Conservation (phyloP, 352 stramenopile genomes). For the Pythium plurisporium region DNA sequence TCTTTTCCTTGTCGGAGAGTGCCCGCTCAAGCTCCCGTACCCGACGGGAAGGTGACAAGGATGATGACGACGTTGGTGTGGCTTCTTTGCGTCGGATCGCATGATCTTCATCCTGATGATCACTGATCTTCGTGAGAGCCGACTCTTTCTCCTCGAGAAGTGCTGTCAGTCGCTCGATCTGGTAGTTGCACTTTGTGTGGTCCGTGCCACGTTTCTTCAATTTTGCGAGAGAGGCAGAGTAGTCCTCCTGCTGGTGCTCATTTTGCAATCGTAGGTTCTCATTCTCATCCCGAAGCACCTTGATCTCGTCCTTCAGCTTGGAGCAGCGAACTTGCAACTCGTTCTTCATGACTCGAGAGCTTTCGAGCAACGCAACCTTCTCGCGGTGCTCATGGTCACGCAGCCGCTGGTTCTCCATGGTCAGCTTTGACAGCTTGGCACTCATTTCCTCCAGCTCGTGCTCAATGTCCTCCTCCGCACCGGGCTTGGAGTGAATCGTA, state of each 20-base stretch:
- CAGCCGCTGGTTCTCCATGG: constrained; percentile 48
- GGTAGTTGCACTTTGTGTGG: constrained; percentile 19
- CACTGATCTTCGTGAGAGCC: constrained; percentile 36
- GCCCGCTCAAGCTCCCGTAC: constrained; percentile 44
- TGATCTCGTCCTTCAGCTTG: constrained; percentile 43
- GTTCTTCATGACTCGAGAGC: constrained; percentile 10
- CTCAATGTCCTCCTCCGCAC: constrained; percentile 38
- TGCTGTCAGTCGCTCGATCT: constrained; percentile 46
- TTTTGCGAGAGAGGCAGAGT: constrained; percentile 9
- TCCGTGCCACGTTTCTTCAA: constrained; percentile 48
- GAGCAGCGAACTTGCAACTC: constrained; percentile 34
- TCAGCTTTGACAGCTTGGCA: constrained; percentile 44
- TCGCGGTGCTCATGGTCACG: constrained; percentile 23
- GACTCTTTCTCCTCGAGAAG: constrained; percentile 51
- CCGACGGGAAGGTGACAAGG: constrained; percentile 28
- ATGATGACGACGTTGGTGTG: constrained; percentile 13
- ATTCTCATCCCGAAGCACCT: constrained; percentile 50
- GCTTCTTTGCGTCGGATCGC: constrained; percentile 1
- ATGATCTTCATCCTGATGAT: not conserved
- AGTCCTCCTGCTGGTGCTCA: constrained; percentile 6
- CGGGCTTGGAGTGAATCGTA: constrained; percentile 30
- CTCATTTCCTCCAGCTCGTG: constrained; percentile 38
- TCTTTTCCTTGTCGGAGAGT: constrained; percentile 63
- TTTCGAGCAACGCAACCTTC: constrained; percentile 16
- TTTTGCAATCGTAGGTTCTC: constrained; percentile 12